Base-by-base conservation (phyloP, 352 stramenopile genomes). In the Thalassiosira exigua region DNA sequence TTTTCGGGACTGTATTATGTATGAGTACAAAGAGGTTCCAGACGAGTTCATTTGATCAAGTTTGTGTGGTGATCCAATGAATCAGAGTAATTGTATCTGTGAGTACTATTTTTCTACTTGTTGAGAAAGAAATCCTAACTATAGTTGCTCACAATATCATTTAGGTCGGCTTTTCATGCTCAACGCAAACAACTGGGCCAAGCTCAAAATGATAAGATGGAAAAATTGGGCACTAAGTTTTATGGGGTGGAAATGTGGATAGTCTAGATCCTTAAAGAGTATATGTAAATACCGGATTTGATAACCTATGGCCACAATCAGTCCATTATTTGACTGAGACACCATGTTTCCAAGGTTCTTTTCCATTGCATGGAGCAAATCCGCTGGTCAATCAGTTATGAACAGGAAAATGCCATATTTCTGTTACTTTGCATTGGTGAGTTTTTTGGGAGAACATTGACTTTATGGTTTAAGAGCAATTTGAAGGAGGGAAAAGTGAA, bases 361-460 rank as follows among this genome's bases (percentile, higher is more conserved):
- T 29, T 74, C 65, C 51, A 65, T 74, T 54, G 65, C 65, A 42
- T 74, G 65, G 22, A 74, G 65, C 57, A 39, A 56, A 19, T 44
- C 14, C 33, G 26, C 65, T 12, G 65, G 65, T 22, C 32, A 36
- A 33, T 36, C 65, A 12, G 65, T 50, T 65, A 57, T 74, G 24
- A 21, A 56, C 14, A 52, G 65, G 12, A 32, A 14, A 11, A 64
- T 19, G 22, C 21, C 29, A 5, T 22, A 64, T 14, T 74, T 74
- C 51, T 39, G 51, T n/a, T 52, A 74, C 22, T 66, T 22, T 33
- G 33, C 65, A 21, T 32, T 74, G 65, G 65, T 74, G 32, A 52
- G 65, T 33, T 74, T 74, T 65, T 74, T 19, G 24, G 65, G 3
- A 64, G 39, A 21, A 64, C 65, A 30, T 19, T 52, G 22, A 27